Base-by-base conservation (phyloP, 2,329 filamentous ascomycete species). In the Aspergillus pseudonomiae region DNA sequence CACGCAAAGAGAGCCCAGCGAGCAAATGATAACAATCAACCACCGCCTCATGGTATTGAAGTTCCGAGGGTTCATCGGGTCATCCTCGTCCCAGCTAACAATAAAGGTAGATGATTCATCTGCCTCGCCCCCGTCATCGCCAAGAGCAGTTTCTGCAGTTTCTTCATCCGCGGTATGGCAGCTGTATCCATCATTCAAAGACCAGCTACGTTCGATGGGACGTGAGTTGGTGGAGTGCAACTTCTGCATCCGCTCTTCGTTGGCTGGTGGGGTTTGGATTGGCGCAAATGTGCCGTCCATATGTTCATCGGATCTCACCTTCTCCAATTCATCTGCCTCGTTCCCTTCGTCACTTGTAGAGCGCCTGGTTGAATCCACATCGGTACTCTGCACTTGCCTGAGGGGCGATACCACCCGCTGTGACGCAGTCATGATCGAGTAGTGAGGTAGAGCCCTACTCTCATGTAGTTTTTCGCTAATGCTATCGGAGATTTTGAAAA, bases 1-100 rank as follows among this genome's bases (percentile, higher is more conserved):
- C 90, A 97, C 93, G 77, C 92, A 94, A 63, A 95, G 83, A 54
- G 91, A 91, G 9, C 90, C 91, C 61, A 85, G 75, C 11, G 89
- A 88, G n/a, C 93, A 84, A 62, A 97, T 90, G 41, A 88, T 69
- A 1, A 94, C 88, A 65, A 97, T 89, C 34, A 88, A 62, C 94
- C 94, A 97, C 74, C 94, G 94, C 65, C 87, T 85, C n/a, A 78
- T 74, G 21, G 77, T 83, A 19, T 78, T 80, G 81, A 92, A 88
- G 74, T 86, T 92, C 63, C 90, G 87, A 0, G 94, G 94, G 70
- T 89, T 91, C 77, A 87, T 75, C 0, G 91, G 89, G 74, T 97
- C 94, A 55, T 82, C 79, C 63, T 93, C 87, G 45, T 94, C 90
- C 86, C 91, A 97, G 7, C 78, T 78, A 24, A 98, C 93, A 65